Evolutionary conservation across 768 basidiomycete genomes (phyloP).

Genomic region (Mrakia gelida): DNA sequence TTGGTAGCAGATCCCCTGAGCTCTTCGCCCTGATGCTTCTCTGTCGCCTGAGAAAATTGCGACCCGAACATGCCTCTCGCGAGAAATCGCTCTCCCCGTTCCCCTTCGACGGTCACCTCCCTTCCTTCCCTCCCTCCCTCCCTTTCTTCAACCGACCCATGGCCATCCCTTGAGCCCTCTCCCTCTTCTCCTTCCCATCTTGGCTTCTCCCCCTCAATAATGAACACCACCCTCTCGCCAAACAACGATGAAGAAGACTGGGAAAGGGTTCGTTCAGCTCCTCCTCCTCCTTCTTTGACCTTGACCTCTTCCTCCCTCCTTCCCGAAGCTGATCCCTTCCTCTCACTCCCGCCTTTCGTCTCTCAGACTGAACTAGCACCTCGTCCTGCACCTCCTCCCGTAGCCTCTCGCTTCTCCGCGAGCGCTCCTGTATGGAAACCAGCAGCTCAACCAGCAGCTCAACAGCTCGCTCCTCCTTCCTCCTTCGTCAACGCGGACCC

Average conservation of each 20-base stretch:
- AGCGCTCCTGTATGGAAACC: slow-evolving; percentile 4
- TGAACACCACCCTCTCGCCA: background rate
- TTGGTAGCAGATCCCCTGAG: too few species aligned
- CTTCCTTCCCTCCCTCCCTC: background rate
- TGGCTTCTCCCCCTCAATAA: background rate
- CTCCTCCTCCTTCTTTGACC: background rate
- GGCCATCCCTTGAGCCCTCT: background rate
- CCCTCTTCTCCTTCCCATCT: background rate
- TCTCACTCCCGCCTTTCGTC: background rate
- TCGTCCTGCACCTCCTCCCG: background rate
- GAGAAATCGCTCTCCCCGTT: background rate
- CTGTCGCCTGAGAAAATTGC: background rate
- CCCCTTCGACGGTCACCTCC: background rate
- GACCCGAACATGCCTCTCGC: background rate
- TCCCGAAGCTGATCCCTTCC: too few species aligned
- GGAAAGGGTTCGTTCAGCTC: slow-evolving; percentile 23
- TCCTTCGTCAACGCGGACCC: background rate
- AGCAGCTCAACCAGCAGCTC: background rate
- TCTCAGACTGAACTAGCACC: slow-evolving; percentile 9
- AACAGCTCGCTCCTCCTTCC: background rate
- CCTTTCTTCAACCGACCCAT: background rate
- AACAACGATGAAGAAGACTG: slow-evolving; percentile 21
- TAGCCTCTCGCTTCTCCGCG: background rate
- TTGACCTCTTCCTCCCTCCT: background rate
- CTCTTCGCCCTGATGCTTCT: too few species aligned